Base-by-base conservation (phyloP, 2,329 filamentous ascomycete genomes). In the Cladophialophora psammophila region DNA sequence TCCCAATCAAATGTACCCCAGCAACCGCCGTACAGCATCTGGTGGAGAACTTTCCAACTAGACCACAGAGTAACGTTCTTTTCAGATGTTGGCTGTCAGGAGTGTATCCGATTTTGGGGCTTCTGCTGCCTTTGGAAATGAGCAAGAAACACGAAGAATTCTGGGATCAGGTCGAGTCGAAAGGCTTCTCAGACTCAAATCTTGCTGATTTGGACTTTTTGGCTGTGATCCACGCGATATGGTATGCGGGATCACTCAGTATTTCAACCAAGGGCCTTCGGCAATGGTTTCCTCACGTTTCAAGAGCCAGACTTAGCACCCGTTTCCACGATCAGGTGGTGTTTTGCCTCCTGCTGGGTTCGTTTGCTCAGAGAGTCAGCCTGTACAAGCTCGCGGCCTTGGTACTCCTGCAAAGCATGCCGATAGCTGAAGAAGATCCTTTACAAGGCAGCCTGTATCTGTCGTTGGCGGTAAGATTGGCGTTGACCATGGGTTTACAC, bases 381-480 rank as follows among this genome's bases (percentile, higher is more conserved):
- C 69, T 84, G 38, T 78, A 80, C 54, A 80, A 81, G 2, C 73
- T 85, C 2, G 78, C 78, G 15, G 81, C 83, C 15, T 82, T 83
- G 67, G 75, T 84, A 3, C 75, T 84, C 15, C 76, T 82, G n/a
- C 80, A 82, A 61, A 82, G 80, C 1, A 80, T 83, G 34, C 74
- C 82, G 15, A 78, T 80, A 1, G 80, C 80, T 60, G 82, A 84
- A 64, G 82, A 84, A 71, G 81, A 84, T 53, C 81, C 82, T 5
- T 69, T 84, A 40, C 81, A 80, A 4, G 81, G 79, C 69, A 83
- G 81, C 72, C 74, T 82, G 6, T 83, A 83, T 56, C 79, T 84
- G 63, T 81, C 80, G 32, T 75, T 84, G 10, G 79, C 79, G 5
- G 72, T 82, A 53, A 78, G 80, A 18, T 75, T 81, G 50, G 78